Conservation (phyloP, 2,329 filamentous ascomycete species). For the Penicillium sp. region DNA sequence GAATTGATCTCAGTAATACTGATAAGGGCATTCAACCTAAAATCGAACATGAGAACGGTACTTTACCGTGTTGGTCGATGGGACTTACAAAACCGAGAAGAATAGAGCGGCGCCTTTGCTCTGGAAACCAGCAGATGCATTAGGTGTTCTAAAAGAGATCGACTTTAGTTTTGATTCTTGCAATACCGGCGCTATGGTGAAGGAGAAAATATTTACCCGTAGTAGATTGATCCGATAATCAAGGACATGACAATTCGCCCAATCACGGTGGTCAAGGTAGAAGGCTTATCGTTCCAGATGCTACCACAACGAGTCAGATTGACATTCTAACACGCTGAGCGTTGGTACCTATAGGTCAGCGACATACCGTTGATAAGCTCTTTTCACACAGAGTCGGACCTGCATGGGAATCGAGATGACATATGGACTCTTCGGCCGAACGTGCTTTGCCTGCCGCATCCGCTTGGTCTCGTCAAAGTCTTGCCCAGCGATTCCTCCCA, state of each 20-base stretch:
- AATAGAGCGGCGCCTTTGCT: slow-evolving; percentile 77
- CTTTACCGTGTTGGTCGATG: not conserved
- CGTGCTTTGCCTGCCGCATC: slow-evolving; percentile 41
- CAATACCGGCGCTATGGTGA: not conserved
- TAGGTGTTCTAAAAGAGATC: slow-evolving; percentile 64
- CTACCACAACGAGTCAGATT: slow-evolving; percentile 39
- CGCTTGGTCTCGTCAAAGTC: slow-evolving; percentile 37
- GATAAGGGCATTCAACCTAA: slow-evolving; percentile 57
- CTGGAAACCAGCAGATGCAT: slow-evolving; percentile 72
- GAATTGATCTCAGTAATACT: slow-evolving; percentile 76
- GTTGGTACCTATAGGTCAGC: not conserved
- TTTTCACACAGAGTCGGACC: slow-evolving; percentile 75
- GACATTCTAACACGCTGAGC: not conserved
- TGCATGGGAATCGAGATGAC: slow-evolving; percentile 78
- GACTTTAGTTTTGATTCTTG: not conserved
- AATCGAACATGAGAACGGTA: not conserved
- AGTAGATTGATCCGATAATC: slow-evolving; percentile 66
- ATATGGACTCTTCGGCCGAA: slow-evolving; percentile 59
- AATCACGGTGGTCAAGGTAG: slow-evolving; percentile 66
- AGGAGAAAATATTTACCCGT: slow-evolving; percentile 21
- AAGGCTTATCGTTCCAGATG: slow-evolving; percentile 71
- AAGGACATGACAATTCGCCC: slow-evolving; percentile 75
- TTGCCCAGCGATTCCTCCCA: slow-evolving; percentile 34
- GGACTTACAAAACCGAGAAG: slow-evolving; percentile 80
- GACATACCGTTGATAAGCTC: slow-evolving; percentile 68